These are phyloP conservation scores for Monilinia aucupariae DNA, from an alignment of 2,329 filamentous ascomycete species.

Conservation along the genomic window DNA sequence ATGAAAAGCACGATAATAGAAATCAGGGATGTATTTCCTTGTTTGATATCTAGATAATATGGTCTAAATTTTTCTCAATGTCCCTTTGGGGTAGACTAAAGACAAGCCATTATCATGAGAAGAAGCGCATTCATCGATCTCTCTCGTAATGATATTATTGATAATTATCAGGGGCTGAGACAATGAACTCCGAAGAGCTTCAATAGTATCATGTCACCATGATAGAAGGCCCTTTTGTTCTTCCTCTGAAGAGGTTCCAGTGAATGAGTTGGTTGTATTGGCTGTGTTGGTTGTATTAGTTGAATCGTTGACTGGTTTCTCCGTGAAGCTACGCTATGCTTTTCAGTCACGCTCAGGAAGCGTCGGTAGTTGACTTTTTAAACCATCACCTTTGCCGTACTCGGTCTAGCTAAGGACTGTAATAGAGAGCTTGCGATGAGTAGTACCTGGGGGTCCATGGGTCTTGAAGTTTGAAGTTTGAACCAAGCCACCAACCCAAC, in stretches of 20 bases:
- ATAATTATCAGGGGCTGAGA: slow-evolving; percentile 15
- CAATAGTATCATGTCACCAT: slow-evolving; percentile 10
- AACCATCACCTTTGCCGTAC: no score
- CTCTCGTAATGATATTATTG: not conserved
- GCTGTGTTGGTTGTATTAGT: no score
- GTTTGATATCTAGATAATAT: not conserved
- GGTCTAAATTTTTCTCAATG: not conserved
- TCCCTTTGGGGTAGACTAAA: not conserved
- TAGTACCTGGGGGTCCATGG: no score
- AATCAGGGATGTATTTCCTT: not conserved
- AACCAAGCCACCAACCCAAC: no score
- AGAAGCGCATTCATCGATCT: not conserved
- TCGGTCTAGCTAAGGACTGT: no score
- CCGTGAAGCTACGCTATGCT: not conserved
- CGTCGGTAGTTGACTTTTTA: slow-evolving; percentile 2
- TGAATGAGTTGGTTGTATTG: not conserved
- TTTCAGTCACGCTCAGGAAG: not conserved
- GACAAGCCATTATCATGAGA: not conserved
- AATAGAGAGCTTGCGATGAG: no score
- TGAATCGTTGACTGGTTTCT: not conserved
- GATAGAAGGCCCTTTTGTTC: slow-evolving; percentile 12
- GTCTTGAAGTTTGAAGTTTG: no score
- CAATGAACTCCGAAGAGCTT: slow-evolving; percentile 13
- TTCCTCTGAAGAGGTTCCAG: not conserved
- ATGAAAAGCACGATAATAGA: slow-evolving; percentile 5